phyloP scores from a whole-genome alignment of 2,329 filamentous ascomycete species.

The Diatrype stigma region DNA sequence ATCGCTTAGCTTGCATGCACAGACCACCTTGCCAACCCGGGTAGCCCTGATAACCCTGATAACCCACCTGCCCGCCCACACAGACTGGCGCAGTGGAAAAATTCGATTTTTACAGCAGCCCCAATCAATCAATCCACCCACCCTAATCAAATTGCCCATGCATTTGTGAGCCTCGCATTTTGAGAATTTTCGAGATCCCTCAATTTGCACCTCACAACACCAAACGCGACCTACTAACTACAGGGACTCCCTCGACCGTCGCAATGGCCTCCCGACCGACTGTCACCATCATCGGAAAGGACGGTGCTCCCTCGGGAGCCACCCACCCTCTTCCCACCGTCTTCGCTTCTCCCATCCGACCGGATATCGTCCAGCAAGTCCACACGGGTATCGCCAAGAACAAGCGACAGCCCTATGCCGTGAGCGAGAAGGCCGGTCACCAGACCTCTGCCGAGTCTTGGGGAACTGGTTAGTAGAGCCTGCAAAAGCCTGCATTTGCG shows the following conservation, averaged over 20 bases:
- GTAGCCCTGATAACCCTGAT: too few relatives aligned
- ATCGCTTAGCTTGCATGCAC: too few relatives aligned
- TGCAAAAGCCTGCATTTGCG: too few relatives aligned
- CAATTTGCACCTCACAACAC: neutral
- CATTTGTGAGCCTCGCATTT: neutral
- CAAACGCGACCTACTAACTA: neutral
- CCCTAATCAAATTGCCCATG: neutral
- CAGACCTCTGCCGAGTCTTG: conserved; percentile 99
- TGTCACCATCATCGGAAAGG: conserved; percentile 93
- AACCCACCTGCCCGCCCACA: too few relatives aligned
- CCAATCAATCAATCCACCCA: too few relatives aligned
- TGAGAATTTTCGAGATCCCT: neutral
- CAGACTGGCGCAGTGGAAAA: too few relatives aligned
- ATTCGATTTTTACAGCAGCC: too few relatives aligned
- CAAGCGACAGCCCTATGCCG: conserved; percentile 98
- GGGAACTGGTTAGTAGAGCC: conserved; percentile 81
- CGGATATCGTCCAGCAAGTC: conserved; percentile 98
- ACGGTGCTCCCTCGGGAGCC: conserved; percentile 86
- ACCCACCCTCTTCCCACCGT: conserved; percentile 92
- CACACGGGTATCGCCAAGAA: conserved; percentile 99
- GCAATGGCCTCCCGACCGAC: conserved; percentile 95
- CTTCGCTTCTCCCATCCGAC: conserved; percentile 95
- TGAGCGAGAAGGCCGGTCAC: conserved; percentile 99
- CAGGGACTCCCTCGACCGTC: conserved; percentile 23
- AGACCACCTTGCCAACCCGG: too few relatives aligned